phyloP scores from a whole-genome alignment of 257 asterid species.

The Penstemon barbatus region DNA sequence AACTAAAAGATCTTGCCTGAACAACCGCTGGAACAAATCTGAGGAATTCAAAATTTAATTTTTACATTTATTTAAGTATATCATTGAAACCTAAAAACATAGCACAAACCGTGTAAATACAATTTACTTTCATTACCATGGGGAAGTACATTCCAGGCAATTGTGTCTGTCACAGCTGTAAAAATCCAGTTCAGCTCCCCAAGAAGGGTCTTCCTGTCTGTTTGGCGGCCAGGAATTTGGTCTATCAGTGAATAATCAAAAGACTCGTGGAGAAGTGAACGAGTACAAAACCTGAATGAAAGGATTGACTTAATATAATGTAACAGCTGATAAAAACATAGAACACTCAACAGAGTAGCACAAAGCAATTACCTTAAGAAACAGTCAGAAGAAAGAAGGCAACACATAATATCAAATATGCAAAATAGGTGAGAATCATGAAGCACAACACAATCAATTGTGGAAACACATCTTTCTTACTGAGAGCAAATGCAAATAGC shows the following conservation, averaged over 20 bases:
- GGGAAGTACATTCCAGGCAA: conserved; percentile 98
- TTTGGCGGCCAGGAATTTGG: conserved; percentile 95
- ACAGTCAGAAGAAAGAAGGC: conserved; percentile 11
- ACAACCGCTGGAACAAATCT: conserved; percentile 91
- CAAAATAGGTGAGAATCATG: not conserved
- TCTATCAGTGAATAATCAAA: conserved; percentile 80
- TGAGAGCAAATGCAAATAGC: conserved; percentile 13
- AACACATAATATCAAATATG: conserved; percentile 2
- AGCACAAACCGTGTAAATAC: not conserved
- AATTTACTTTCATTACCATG: conserved; percentile 56
- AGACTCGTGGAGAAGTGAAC: conserved; percentile 79
- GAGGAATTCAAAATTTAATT: conserved; percentile 33
- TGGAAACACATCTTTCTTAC: not conserved
- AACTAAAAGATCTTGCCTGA: conserved; percentile 92
- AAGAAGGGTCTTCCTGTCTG: conserved; percentile 89
- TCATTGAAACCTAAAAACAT: conserved; percentile 6
- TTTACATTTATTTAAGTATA: conserved; percentile 18
- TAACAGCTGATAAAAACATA: conserved; percentile 6
- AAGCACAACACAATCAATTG: conserved; percentile 7
- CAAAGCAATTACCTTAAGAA: conserved; percentile 16
- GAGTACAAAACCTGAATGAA: conserved; percentile 67
- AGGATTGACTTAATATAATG: conserved; percentile 14
- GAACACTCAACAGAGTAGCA: not conserved
- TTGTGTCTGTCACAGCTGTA: conserved; percentile 94
- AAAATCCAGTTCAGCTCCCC: conserved; percentile 98